Conservation (phyloP, 1,284 basidiomycete genomes). For the Erythrobasidium hasegawianum region DNA sequence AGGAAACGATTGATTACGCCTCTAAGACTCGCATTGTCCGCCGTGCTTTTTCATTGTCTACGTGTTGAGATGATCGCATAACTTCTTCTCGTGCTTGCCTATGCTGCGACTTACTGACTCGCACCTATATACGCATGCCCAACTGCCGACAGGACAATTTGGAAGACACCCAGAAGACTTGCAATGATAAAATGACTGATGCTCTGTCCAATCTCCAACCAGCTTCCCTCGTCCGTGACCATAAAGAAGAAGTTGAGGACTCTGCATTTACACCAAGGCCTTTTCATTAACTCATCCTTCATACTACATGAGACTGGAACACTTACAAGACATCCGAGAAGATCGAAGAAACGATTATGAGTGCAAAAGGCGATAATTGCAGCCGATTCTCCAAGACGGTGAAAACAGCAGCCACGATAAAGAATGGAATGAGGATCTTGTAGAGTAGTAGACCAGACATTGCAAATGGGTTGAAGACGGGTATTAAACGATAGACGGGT, state of each 20-base stretch:
- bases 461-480: conserved; percentile 79
- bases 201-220: conserved; percentile 84
- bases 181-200: conserved; percentile 85
- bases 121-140: conserved; percentile 62
- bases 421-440: conserved; percentile 76
- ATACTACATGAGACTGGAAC: too few relatives aligned
- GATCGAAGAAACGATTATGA: conserved; percentile 68
- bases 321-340: conserved; percentile 59
- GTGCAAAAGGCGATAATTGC: conserved; percentile 66
- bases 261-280: conserved; percentile 53
- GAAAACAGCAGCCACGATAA: conserved; percentile 66
- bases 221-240: conserved; percentile 77
- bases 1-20: too few relatives aligned
- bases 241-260: conserved; percentile 71
- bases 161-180: conserved; percentile 72
- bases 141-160: conserved; percentile 65
- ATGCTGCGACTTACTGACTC: too few relatives aligned
- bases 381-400: conserved; percentile 65
- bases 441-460: conserved; percentile 61
- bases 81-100: too few relatives aligned
- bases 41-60: too few relatives aligned
- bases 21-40: too few relatives aligned
- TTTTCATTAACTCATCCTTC: conserved; percentile 9
- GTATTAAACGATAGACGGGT: conserved; percentile 81
- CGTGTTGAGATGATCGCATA: too few relatives aligned